These are phyloP conservation scores for Opeltia flavorubescens DNA, from an alignment of 495 filamentous ascomycete genomes.

Conservation along the genomic window DNA sequence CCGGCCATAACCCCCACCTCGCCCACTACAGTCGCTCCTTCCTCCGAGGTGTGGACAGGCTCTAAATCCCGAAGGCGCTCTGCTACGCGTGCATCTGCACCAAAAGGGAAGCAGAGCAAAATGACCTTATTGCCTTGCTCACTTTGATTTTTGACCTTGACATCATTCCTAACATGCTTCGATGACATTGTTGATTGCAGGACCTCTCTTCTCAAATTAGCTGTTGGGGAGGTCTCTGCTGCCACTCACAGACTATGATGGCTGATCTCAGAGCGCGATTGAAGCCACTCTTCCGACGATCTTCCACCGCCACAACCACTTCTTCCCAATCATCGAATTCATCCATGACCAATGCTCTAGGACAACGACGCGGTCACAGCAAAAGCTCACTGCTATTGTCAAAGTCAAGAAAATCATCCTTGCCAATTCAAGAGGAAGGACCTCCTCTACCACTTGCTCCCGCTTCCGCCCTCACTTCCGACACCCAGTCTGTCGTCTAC, in stretches of 20 bases:
- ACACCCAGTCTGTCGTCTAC: not conserved
- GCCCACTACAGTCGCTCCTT: not conserved
- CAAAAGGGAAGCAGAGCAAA: too few species aligned
- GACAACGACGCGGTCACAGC: conserved; percentile 8
- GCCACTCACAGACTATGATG: conserved; percentile 1
- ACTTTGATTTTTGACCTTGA: too few species aligned
- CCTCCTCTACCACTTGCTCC: conserved; percentile 2
- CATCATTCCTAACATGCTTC: not conserved
- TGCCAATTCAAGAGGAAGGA: conserved; percentile 6
- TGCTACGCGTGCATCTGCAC: not conserved
- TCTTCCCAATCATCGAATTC: conserved; percentile 9
- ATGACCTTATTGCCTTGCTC: too few species aligned
- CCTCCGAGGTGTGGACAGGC: not conserved
- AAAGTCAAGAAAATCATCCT: conserved; percentile 8
- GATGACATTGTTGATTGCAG: not conserved
- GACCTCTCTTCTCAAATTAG: not conserved
- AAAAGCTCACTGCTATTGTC: conserved; percentile 9
- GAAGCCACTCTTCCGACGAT: conserved; percentile 16
- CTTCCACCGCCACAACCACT: conserved; percentile 8
- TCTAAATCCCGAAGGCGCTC: not conserved
- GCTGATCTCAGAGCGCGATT: conserved; percentile 11
- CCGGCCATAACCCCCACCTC: not conserved
- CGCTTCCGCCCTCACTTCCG: not conserved
- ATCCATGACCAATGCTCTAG: not conserved
- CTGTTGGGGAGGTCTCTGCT: not conserved